Base-by-base conservation (phyloP, 2,329 filamentous ascomycete species). In the Aspergillus hiratsukae region DNA sequence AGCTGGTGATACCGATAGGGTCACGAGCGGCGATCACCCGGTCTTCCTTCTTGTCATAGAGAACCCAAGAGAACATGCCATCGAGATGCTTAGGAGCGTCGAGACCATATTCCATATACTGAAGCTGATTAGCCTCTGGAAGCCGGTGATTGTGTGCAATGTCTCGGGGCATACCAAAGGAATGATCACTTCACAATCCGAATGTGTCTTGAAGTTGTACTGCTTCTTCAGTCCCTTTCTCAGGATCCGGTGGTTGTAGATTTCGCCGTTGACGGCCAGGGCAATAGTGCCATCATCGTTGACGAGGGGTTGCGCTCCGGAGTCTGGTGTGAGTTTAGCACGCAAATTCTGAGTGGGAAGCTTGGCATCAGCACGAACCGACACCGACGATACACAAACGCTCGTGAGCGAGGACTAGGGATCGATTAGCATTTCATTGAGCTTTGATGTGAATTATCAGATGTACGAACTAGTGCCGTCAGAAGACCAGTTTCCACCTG, bases 31-130 rank as follows among this genome's bases (percentile, higher is more conserved):
- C 94, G 70, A 99, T 86, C 61, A 91, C 89, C 65, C 94, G 88
- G 81, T 99, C 89, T 75, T 91, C 86, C 65, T 85, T 87, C 84
- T 96, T 96, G 81, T 99, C 94, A 78, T 96, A 96, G 53, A 99
- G 84, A 55, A 99, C 92, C 80, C 95, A 99, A 17, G 93, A 97
- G 84, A 99, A 99, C 94, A 99, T 99, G 80, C 94, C 94, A 75
- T 99, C 94, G 65, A 99, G 86, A 76, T 91, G 82, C 77, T 93
- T 94, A 60, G 94, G 92, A 57, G 93, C 91, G 70, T 97, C 91
- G 66, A 95, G 82, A 69, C 87, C 94, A 83, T 95, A 85, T 77
- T 97, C 87, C 79, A 91, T 84, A 75, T 99, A 99, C 90, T 96
- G 60, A 46, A 58, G 31, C 25, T 31, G 25, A 57, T 70, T 53